These are phyloP conservation scores for Radiomyces spectabilis DNA, from an alignment of 192 early-diverging fungal genomes.

Conservation along the genomic window DNA sequence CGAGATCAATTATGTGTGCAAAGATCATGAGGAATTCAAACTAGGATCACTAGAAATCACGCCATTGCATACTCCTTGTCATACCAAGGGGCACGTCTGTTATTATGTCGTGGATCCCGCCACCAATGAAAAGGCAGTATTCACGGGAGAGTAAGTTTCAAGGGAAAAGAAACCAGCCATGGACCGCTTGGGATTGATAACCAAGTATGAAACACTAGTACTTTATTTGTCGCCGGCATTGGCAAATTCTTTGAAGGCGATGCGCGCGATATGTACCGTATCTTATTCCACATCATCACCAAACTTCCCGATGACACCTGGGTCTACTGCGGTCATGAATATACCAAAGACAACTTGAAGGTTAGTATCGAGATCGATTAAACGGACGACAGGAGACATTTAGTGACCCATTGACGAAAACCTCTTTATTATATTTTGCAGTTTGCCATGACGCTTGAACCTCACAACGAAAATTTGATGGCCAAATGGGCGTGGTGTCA, in stretches of 20 bases:
- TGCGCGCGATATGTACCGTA: slow-evolving; percentile 52
- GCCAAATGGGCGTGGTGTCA: slow-evolving; percentile 60
- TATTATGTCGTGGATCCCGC: slow-evolving; percentile 68
- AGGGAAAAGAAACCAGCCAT: slow-evolving; percentile 8
- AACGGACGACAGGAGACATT: no score
- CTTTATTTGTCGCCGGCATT: slow-evolving; percentile 47
- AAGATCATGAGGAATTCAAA: slow-evolving; percentile 65
- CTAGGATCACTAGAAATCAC: slow-evolving; percentile 68
- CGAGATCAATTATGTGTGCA: slow-evolving; percentile 62
- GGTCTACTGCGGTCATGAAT: slow-evolving; percentile 57
- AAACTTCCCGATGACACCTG: slow-evolving; percentile 53
- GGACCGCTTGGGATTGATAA: no score
- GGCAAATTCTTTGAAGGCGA: slow-evolving; percentile 53
- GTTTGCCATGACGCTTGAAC: slow-evolving; percentile 78
- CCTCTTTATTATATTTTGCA: slow-evolving; percentile 5
- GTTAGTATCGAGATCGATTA: no score
- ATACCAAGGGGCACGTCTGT: slow-evolving; percentile 82
- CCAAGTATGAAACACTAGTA: no score
- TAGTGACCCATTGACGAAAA: neutral
- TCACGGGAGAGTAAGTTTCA: slow-evolving; percentile 60
- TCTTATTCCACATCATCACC: slow-evolving; percentile 42
- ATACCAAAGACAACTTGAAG: slow-evolving; percentile 42
- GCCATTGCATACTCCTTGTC: slow-evolving; percentile 74
- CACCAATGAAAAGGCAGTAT: slow-evolving; percentile 61
- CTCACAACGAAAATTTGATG: slow-evolving; percentile 58